Evolutionary conservation across 805 yeast genomes (phyloP), one percentile per base, ranked within the genome.

Genomic region (Barnettozyma sucrosica): DNA sequence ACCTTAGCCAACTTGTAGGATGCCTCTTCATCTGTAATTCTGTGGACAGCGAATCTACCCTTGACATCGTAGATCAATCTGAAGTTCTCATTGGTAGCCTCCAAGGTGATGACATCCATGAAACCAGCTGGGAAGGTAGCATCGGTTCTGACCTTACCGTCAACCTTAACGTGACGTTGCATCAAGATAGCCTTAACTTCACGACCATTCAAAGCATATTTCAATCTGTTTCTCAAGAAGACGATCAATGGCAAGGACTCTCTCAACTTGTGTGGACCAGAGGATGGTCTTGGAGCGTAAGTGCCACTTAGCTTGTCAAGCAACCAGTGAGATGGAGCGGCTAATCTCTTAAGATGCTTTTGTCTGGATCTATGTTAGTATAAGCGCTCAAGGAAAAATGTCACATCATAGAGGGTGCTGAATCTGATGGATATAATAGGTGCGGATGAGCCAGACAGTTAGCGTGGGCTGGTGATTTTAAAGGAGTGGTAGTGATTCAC

Each of bases 321-420:
- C 95, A 93, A 87, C 99, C 99, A 93, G 85, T 93, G 99, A 81
- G 90, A 85, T 83, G 99, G 99, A 75, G 99, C 99, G 75, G 98
- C 97, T 78, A 92, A 85, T 85, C 98, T 89, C 85, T 92, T 90
- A 76, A 90, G 85, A 76, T 92, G 97, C 84, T 92, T 90, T 90
- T 89, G 89, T 85, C 90, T 86, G 71, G 66, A 47, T 47, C 38
- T 52, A 34, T 34, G 37, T 19, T 34, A 34, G 37, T 28, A 28
- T 28, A 9, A 4, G 16, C 14, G 16, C 14, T 28, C 16, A 13
- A 4, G 10, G 3, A 3, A 28, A 16, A 11, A 5, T 28, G 32
- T 28, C 32, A 8, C 16, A 28, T 28, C 32, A 28, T 23, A 28
- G 32, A 28, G n/a, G 21, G 19, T 34, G 5, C 21, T 2, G 21